Evolutionary conservation across 257 asterid genomes (phyloP).

Genomic region (Solanum tarapatanum): DNA sequence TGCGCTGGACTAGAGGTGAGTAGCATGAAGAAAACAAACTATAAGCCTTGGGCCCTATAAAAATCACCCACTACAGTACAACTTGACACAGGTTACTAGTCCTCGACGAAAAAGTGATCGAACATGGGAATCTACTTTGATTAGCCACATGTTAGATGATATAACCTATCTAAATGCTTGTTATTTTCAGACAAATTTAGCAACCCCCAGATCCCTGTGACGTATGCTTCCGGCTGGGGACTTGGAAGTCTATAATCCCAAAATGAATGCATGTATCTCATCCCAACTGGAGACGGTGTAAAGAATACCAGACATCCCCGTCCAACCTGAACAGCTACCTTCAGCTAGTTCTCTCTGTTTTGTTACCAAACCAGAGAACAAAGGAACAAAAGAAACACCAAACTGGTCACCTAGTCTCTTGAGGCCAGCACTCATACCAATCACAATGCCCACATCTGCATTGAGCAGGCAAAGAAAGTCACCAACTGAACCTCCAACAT

Average conservation of each 20-base stretch:
- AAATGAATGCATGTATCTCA: conserved; percentile 41
- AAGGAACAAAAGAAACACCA: conserved; percentile 41
- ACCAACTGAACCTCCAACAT: conserved; percentile 58
- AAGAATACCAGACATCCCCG: conserved; percentile 28
- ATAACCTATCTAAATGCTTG: conserved; percentile 3
- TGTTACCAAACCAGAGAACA: conserved; percentile 39
- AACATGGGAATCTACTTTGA: neutral
- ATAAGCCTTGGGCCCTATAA: neutral
- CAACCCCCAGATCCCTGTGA: neutral
- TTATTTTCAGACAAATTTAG: neutral
- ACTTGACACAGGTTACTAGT: conserved; percentile 3
- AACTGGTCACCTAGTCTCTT: conserved; percentile 28
- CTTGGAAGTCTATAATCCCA: conserved; percentile 23
- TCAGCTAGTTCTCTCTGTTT: conserved; percentile 32
- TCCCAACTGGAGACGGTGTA: conserved; percentile 58
- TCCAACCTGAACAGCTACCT: conserved; percentile 10
- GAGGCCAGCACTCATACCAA: conserved; percentile 36
- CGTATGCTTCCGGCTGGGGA: neutral
- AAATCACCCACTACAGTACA: conserved; percentile 3
- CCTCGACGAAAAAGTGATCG: conserved; percentile 14
- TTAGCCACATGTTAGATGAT: conserved; percentile 1
- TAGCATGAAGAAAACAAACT: neutral
- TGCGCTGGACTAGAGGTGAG: neutral
- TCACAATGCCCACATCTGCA: conserved; percentile 58
- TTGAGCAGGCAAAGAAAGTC: conserved; percentile 49